Evolutionary conservation across 2,329 filamentous ascomycete genomes (phyloP), one percentile per base, ranked within the genome.

Genomic region (Trichoderma breve): DNA sequence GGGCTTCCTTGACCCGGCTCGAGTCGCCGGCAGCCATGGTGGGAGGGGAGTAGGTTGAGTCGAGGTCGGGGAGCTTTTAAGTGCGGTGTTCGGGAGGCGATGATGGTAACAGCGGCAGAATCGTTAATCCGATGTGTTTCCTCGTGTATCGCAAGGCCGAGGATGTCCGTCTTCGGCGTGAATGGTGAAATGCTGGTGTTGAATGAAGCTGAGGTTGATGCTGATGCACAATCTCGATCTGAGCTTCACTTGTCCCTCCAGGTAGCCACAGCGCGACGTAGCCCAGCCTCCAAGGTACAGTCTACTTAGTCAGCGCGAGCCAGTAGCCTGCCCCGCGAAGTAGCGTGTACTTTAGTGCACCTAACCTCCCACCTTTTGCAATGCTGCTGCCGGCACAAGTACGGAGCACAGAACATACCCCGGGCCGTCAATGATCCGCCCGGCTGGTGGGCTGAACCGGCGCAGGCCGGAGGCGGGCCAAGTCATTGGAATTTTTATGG

Each of bases 1-100:
- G 91, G 81, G 94, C 95, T 88, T 98, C 94, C 83, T 92, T 90
- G 88, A 98, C 91, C 86, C 92, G 84, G 79, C 84, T 83, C 75
- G 88, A 88, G 76, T 89, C 87, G 82, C 83, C 86, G 77, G 86
- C 86, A 78, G 87, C 87, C 88, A 90, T 90, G 75, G 73, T 81
- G 76, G 28, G 62, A 58, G 64, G 47, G 67, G 39, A 34, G 30
- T 4, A 6, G 28, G 15, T 34, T 26, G 32, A 15, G 6, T 21
- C 18, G 21, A n/a, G 30, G 11, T 67, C 55, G 67, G 53, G 39
- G 21, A 61, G 67, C 67, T 70, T 61, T 30, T 53, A 57, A 21
- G 57, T 2, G 67, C 11, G 39, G 24, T 8, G 6, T 39, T 34
- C 43, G 58, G 30, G 43, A 55, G 14, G 28, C 0, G 30, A 34